Percentiles rank a stretch among this genome's conserved stretches.
phyloP scores from a whole-genome alignment of 2,329 filamentous ascomycete species.

The Tolypocladium endophyticum region DNA sequence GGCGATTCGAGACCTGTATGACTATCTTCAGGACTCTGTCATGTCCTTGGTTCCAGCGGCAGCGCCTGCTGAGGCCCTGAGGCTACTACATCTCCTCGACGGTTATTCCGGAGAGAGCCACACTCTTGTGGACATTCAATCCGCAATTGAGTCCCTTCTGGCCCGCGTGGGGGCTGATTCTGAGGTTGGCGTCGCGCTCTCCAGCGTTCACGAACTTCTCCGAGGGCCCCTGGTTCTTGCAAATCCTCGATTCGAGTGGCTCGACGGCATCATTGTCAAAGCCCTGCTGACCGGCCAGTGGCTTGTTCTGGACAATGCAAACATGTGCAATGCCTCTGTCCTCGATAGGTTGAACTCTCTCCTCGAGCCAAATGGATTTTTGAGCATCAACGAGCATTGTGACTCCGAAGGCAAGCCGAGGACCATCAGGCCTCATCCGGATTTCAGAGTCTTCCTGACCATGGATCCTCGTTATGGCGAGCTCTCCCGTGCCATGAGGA shows the following conservation, averaged over 20 bases:
- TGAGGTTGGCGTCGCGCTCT: slow-evolving; percentile 35
- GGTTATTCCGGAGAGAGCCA: slow-evolving; percentile 25
- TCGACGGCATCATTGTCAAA: slow-evolving; percentile 83
- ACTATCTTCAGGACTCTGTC: slow-evolving; percentile 40
- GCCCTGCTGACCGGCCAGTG: slow-evolving; percentile 80
- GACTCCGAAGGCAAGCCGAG: slow-evolving; percentile 71
- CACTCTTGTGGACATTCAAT: slow-evolving; percentile 25
- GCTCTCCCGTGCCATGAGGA: slow-evolving; percentile 91
- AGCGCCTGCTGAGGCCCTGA: slow-evolving; percentile 35
- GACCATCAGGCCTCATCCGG: slow-evolving; percentile 68
- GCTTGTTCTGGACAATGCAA: slow-evolving; percentile 94
- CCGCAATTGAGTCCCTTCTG: slow-evolving; percentile 28
- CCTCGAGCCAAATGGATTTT: slow-evolving; percentile 76
- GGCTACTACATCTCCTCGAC: slow-evolving; percentile 40
- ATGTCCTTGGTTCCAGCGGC: slow-evolving; percentile 35
- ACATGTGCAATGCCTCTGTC: slow-evolving; percentile 90
- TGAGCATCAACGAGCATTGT: slow-evolving; percentile 91
- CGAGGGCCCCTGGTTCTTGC: slow-evolving; percentile 46
- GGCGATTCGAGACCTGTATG: slow-evolving; percentile 35
- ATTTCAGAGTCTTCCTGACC: slow-evolving; percentile 88
- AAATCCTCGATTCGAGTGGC: slow-evolving; percentile 86
- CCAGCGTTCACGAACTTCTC: slow-evolving; percentile 38
- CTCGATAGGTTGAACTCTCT: slow-evolving; percentile 90
- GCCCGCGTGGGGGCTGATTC: slow-evolving; percentile 30
- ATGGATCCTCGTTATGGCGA: slow-evolving; percentile 89